Base-by-base conservation (phyloP, 176 grass and related monocot species). In the Hordeum vulgare region DNA sequence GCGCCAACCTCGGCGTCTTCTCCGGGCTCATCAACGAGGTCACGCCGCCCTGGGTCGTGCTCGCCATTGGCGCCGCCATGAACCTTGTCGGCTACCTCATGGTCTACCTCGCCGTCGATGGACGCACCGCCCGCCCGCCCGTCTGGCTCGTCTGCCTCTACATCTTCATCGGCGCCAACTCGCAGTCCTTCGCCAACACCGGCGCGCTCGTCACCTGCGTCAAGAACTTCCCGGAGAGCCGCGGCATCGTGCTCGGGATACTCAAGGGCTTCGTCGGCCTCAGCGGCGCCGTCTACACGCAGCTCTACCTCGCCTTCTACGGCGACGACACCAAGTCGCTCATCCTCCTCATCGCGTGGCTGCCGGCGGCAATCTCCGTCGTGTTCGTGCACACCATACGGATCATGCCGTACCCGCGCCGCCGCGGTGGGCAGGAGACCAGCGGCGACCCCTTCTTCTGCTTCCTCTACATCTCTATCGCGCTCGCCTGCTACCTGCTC, bases 251-350 rank as follows among this genome's bases (percentile, higher is more conserved):
- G 81, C 94, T 97, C 9, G 94, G 94, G 3, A 23, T 97, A 4
- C 92, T 97, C 77, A 97, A 94, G 69, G 91, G 94, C 7, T 97
- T 94, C 45, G 85, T 97, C 36, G 94, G 94, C 13, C 92, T 97
- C 79, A 94, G 90, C 37, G 92, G 94, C 3, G 94, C 91, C 15
- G 84, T 92, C 23, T 97, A 85, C 88, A 94, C 94, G 1, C 92
- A 97, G 86, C 83, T 97, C 39, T 94, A 97, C 66, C 53, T 89
- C 31, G 83, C 94, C 31, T 65, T 97, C 83, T 97, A 94, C 65
- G 94, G 86, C 15, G 59, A 21, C 65, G 66, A 76, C 18, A 59
- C 36, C n/a, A 53, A 29, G 66, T 40, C 45, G 12, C 81, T 88
- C 27, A 68, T 88, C 31, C 75, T 88, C 9, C 81, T 88, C 67